These are phyloP conservation scores for Mucuna pruriens DNA, from an alignment of 306 rosid species.

Conservation along the genomic window DNA sequence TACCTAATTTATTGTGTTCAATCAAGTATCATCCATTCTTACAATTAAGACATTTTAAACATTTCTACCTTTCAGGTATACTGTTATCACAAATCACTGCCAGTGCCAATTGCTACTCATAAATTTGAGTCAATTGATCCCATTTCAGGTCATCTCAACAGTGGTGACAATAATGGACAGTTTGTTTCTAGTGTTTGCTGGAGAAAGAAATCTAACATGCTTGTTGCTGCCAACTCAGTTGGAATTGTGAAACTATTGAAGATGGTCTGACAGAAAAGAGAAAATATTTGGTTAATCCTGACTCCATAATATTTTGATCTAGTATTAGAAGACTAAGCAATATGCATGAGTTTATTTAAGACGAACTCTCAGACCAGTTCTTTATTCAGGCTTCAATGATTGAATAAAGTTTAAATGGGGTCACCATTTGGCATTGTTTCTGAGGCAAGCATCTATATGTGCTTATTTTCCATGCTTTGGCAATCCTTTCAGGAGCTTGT, in stretches of 20 bases:
- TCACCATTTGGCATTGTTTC: not conserved
- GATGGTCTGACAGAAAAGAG: conserved; percentile 52
- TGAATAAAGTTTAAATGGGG: not conserved
- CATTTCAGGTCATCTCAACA: conserved; percentile 53
- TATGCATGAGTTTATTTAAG: conserved; percentile 4
- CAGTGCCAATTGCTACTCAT: conserved; percentile 65
- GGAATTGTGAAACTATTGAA: conserved; percentile 70
- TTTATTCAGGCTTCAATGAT: conserved; percentile 26
- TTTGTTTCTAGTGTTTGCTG: conserved; percentile 84
- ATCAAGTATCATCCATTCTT: not conserved
- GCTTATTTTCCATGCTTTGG: not conserved
- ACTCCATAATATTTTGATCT: not conserved
- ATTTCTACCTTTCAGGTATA: conserved; percentile 59
- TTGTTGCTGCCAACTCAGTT: conserved; percentile 76
- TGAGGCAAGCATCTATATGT: not conserved
- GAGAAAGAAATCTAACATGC: conserved; percentile 67
- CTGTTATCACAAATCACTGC: conserved; percentile 69
- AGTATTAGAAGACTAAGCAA: not conserved
- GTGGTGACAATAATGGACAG: conserved; percentile 53
- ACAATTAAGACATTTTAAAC: not conserved
- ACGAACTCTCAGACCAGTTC: conserved; percentile 15
- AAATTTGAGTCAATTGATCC: conserved; percentile 63
- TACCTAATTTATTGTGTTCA: not conserved
- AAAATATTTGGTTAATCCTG: not conserved
- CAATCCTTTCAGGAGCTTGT: conserved; percentile 9